Evolutionary conservation across 208 protist species (phyloP).

Genomic region (Leptomonas pyrrhocoris): DNA sequence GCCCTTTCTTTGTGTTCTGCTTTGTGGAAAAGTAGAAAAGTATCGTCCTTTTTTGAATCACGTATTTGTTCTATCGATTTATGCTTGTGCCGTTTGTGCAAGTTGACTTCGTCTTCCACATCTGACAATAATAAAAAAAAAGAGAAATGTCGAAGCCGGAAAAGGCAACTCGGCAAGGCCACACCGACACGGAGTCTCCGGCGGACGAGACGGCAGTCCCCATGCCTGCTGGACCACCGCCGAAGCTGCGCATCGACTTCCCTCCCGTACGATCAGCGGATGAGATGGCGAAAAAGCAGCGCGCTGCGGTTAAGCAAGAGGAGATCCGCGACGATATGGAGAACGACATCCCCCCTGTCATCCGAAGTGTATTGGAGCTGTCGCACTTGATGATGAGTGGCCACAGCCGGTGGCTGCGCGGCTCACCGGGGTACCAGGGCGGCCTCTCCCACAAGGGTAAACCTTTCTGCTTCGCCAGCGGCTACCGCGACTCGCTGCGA

Average conservation of each 20-base stretch:
- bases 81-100: too few species aligned
- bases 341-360: slow-evolving; percentile 75
- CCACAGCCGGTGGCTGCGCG: slow-evolving; percentile 78
- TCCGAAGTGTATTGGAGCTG: slow-evolving; percentile 83
- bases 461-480: slow-evolving; percentile 83
- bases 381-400: slow-evolving; percentile 79
- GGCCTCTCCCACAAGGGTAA: slow-evolving; percentile 79
- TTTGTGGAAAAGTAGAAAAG: too few species aligned
- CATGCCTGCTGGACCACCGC: background rate
- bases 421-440: slow-evolving; percentile 74
- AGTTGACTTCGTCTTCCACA: too few species aligned
- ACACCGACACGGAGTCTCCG: background rate
- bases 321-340: slow-evolving; percentile 62
- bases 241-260: slow-evolving; percentile 67
- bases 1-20: too few species aligned
- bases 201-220: background rate
- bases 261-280: slow-evolving; percentile 67
- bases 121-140: too few species aligned
- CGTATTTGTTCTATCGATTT: too few species aligned
- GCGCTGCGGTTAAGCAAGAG: slow-evolving; percentile 48
- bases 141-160: background rate
- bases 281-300: slow-evolving; percentile 46
- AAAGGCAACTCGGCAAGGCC: background rate
- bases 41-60: too few species aligned
- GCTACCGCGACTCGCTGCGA: slow-evolving; percentile 72